A percentile compares a stretch with the other conserved stretches of the same genome.
These are phyloP conservation scores for Paradendryphiella salina DNA, from an alignment of 2,329 filamentous ascomycete genomes.

Conservation along the genomic window DNA sequence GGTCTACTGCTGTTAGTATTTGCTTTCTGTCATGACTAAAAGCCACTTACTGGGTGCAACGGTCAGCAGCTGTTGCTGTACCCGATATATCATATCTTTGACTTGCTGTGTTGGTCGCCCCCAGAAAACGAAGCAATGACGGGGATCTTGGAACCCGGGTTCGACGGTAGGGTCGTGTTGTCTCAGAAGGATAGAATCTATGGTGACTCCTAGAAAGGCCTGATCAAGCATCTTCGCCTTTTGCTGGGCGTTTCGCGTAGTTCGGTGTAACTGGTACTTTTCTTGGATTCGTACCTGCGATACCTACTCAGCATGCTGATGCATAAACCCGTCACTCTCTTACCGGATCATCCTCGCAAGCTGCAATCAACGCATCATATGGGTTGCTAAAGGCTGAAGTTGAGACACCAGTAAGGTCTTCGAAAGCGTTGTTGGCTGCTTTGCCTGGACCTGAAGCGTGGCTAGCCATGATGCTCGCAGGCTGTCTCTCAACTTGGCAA, in stretches of 20 bases:
- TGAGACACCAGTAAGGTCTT: slow-evolving; percentile 48
- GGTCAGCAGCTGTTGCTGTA: slow-evolving; percentile 68
- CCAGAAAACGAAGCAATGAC: slow-evolving; percentile 88
- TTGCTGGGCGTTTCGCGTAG: slow-evolving; percentile 74
- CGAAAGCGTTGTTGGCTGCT: slow-evolving; percentile 35
- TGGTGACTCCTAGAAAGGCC: slow-evolving; percentile 69
- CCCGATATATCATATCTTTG: slow-evolving; percentile 64
- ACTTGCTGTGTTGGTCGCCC: slow-evolving; percentile 77
- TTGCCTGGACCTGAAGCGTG: slow-evolving; percentile 17
- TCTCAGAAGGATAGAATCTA: slow-evolving; percentile 75
- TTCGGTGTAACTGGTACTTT: slow-evolving; percentile 74
- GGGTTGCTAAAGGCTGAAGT: slow-evolving; percentile 64
- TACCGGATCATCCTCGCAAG: slow-evolving; percentile 69
- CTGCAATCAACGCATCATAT: slow-evolving; percentile 72
- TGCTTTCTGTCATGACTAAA: neutral
- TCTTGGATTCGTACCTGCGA: slow-evolving; percentile 67
- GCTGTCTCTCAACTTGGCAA: neutral
- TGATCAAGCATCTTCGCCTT: slow-evolving; percentile 70
- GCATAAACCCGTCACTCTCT: slow-evolving; percentile 26
- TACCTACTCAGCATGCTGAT: neutral
- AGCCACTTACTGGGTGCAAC: slow-evolving; percentile 67
- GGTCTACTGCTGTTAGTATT: slow-evolving; percentile 52
- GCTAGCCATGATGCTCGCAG: slow-evolving; percentile 18
- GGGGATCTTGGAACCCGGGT: slow-evolving; percentile 71
- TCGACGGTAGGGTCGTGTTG: slow-evolving; percentile 66